Evolutionary conservation across 1,284 basidiomycete species (phyloP).

Genomic region (Thelephora terrestris): DNA sequence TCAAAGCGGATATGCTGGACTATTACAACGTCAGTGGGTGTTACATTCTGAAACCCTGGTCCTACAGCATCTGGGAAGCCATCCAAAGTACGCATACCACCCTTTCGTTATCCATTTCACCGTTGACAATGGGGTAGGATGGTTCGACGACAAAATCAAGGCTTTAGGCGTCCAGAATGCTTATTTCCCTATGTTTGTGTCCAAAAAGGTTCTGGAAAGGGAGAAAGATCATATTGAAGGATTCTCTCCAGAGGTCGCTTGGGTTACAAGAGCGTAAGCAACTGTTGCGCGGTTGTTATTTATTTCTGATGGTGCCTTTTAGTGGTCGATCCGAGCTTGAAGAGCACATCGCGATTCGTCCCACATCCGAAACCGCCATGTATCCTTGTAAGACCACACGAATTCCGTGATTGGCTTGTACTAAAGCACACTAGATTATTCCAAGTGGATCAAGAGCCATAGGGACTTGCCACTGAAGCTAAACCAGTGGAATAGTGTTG

Average conservation of each 20-base stretch:
- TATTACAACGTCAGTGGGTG: conserved; percentile 99
- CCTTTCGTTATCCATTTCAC: neutral
- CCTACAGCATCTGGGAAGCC: conserved; percentile 93
- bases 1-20: conserved; percentile 98
- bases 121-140: conserved; percentile 39
- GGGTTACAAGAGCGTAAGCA: conserved; percentile 91
- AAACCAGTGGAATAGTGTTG: conserved; percentile 99
- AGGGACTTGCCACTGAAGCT: conserved; percentile 95
- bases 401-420: neutral
- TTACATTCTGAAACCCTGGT: conserved; percentile 98
- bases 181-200: conserved; percentile 99
- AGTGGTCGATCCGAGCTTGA: conserved; percentile 91
- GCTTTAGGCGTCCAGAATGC: conserved; percentile 94
- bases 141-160: conserved; percentile 91
- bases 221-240: conserved; percentile 99
- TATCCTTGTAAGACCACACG: conserved; percentile 67
- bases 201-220: conserved; percentile 83
- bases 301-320: conserved; percentile 2
- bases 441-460: conserved; percentile 98
- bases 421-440: conserved; percentile 49
- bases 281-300: neutral
- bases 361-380: conserved; percentile 97
- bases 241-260: conserved; percentile 99
- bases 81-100: conserved; percentile 66
- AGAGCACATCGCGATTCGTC: conserved; percentile 96